Conservation (phyloP, 345 rosid genomes). For the Brassica rapa region DNA sequence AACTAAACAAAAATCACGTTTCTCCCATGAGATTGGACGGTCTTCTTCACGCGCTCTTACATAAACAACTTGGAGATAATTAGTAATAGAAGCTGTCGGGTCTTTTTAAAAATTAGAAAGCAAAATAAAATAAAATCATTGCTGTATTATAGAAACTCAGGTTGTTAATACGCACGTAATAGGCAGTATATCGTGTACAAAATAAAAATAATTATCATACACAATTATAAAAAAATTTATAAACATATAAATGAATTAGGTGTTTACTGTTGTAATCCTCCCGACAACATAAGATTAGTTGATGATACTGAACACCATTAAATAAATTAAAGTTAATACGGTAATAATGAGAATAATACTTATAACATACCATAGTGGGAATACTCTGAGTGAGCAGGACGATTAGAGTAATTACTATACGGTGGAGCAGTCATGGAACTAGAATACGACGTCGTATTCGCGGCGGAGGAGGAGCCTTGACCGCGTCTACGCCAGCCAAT, state of each 20-base stretch:
- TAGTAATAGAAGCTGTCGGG: slow-evolving; percentile 25
- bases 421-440: slow-evolving; percentile 24
- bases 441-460: slow-evolving; percentile 9
- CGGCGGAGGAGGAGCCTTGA: slow-evolving; percentile 25
- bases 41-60: slow-evolving; percentile 28
- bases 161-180: slow-evolving; percentile 21
- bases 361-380: slow-evolving; percentile 33
- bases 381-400: slow-evolving; percentile 28
- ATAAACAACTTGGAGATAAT: slow-evolving; percentile 15
- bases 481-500: slow-evolving; percentile 71
- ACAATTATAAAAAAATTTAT: neutral
- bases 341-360: neutral
- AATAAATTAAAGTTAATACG: neutral
- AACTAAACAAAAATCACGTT: slow-evolving; percentile 36
- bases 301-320: neutral
- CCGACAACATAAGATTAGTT: slow-evolving; percentile 16
- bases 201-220: neutral
- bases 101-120: neutral
- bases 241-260: neutral
- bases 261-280: slow-evolving; percentile 19
- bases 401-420: slow-evolving; percentile 29
- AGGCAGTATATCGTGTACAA: neutral
- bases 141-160: slow-evolving; percentile 28
- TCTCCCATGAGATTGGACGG: slow-evolving; percentile 40
- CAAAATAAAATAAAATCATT: neutral